Evolutionary conservation across 305 asterid species (phyloP).

Genomic region (Andrographis paniculata): DNA sequence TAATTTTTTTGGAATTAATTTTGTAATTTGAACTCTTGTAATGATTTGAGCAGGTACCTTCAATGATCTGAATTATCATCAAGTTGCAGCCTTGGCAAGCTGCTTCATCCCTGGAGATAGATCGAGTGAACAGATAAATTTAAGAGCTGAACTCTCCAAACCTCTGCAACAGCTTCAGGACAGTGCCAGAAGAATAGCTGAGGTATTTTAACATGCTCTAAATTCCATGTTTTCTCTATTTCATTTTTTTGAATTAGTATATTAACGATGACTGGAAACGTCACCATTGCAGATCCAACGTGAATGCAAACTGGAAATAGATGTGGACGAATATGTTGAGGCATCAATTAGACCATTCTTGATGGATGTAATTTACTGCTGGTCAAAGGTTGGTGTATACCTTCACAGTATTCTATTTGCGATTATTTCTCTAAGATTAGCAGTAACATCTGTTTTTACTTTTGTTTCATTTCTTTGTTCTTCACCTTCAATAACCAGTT

Average conservation of each 20-base stretch:
- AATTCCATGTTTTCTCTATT: slow-evolving; percentile 3
- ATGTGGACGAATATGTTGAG: slow-evolving; percentile 96
- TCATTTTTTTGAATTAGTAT: not conserved
- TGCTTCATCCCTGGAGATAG: slow-evolving; percentile 92
- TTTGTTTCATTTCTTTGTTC: too few relatives aligned
- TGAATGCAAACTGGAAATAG: slow-evolving; percentile 88
- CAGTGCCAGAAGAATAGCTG: slow-evolving; percentile 92
- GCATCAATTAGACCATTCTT: slow-evolving; percentile 78
- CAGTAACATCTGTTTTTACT: too few relatives aligned
- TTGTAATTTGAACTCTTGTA: not conserved
- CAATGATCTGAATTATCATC: slow-evolving; percentile 94
- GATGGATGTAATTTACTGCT: slow-evolving; percentile 97
- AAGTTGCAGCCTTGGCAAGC: slow-evolving; percentile 88
- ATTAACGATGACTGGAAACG: not conserved
- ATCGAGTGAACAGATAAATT: slow-evolving; percentile 70
- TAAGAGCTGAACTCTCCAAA: slow-evolving; percentile 88
- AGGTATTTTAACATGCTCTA: slow-evolving; percentile 35
- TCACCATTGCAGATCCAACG: slow-evolving; percentile 66
- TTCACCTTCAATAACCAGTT: too few relatives aligned
- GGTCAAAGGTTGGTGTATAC: slow-evolving; percentile 74
- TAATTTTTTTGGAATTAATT: too few relatives aligned
- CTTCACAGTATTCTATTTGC: not conserved
- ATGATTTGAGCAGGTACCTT: slow-evolving; percentile 62
- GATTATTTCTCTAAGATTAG: too few relatives aligned
- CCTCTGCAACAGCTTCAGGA: slow-evolving; percentile 97